Base-by-base conservation (phyloP, 1,284 basidiomycete genomes). In the Agaricales sp. region DNA sequence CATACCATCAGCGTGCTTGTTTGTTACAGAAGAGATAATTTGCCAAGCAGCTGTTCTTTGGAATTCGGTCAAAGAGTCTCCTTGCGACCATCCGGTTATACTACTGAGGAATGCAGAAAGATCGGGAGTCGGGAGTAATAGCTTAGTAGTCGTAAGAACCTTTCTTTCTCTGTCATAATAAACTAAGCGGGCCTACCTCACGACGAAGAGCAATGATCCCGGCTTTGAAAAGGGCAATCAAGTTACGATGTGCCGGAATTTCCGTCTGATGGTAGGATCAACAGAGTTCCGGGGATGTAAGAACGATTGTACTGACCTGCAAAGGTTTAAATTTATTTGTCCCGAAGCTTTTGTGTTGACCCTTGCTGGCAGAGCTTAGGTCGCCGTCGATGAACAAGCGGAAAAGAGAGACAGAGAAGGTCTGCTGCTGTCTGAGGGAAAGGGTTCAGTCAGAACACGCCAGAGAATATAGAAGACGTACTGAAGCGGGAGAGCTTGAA, bases 1-100 rank as follows among this genome's bases (percentile, higher is more conserved):
- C 66, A 51, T 47, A 87, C 89, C 78, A 45, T 78, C 68, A 6
- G 71, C 68, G 45, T 79, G 76, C 64, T 92, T 91, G 63, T 96
- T 96, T 18, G 92, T 63, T 21, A 87, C 67, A 1, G 82, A 78
- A 0, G 80, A 72, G 11, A 92, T 66, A 12, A 85, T 59, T 45
- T 86, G 78, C 54, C 79, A 72, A 1, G 71, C 75, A 19, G 80
- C 73, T 21, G 74, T 69, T 50, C 75, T 68, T 61, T 92, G 88
- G 1, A 75, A 59, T 20, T 70, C 65, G 49, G 72, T 81, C 16
- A 72, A 67, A 0, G 77, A 69, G 2, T 66, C 59, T 3, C 63
- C 57, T 14, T 84, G 62, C 20, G 73, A 70, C 83, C 87, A 92
- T 3, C 63, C 59, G 12, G 87, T 60, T 14, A 88, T 63, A 22